These are phyloP conservation scores for Buxus sempervirens DNA, from an alignment of 164 flowering plant genomes.

Conservation along the genomic window DNA sequence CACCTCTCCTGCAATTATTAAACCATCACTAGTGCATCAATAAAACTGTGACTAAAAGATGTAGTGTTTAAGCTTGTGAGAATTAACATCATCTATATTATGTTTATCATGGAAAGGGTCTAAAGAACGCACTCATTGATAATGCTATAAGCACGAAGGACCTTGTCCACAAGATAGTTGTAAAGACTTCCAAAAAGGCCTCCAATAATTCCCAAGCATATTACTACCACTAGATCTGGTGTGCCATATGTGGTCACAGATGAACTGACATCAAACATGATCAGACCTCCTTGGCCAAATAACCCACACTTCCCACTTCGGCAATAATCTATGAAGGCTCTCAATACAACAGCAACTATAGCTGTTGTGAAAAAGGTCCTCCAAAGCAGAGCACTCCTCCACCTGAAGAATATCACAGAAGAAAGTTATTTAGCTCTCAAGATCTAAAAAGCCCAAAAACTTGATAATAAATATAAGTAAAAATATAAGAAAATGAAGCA, in stretches of 20 bases:
- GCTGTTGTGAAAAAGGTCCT: slow-evolving; percentile 95
- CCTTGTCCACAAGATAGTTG: slow-evolving; percentile 77
- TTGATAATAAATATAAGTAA: too few relatives aligned
- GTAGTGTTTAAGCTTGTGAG: too few relatives aligned
- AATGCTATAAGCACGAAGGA: slow-evolving; percentile 72
- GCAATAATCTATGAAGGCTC: slow-evolving; percentile 66
- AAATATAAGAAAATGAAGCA: too few relatives aligned
- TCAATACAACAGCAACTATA: slow-evolving; percentile 72
- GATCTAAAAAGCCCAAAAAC: too few relatives aligned
- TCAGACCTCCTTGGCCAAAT: slow-evolving; percentile 90
- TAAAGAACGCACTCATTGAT: slow-evolving; percentile 64
- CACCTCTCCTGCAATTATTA: slow-evolving; percentile 62
- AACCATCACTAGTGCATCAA: too few relatives aligned
- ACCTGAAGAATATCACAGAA: slow-evolving; percentile 41
- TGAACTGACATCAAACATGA: slow-evolving; percentile 81
- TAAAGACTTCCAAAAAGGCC: slow-evolving; percentile 85
- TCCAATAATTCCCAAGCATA: slow-evolving; percentile 69
- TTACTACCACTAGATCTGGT: slow-evolving; percentile 58
- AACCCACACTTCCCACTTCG: slow-evolving; percentile 73
- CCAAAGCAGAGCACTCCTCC: slow-evolving; percentile 99
- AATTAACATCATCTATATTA: too few relatives aligned
- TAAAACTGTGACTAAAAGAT: too few relatives aligned
- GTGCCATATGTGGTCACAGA: slow-evolving; percentile 35
- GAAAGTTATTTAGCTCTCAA: not conserved
- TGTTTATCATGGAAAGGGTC: not conserved